Percentiles rank a stretch among this genome's conserved stretches.
phyloP scores from a whole-genome alignment of 1,139 yeast species.

The Pichia sp. region DNA sequence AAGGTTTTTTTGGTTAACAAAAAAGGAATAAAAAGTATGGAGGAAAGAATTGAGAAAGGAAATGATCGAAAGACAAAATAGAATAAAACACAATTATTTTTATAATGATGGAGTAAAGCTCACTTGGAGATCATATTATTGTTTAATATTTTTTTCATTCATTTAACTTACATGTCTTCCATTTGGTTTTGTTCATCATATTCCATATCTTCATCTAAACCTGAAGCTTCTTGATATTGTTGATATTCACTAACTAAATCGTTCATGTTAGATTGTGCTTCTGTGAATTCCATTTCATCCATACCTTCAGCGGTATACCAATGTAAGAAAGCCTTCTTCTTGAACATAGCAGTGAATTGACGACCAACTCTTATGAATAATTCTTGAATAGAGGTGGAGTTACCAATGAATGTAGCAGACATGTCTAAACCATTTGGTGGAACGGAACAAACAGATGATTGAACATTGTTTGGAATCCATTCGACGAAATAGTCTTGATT shows the following conservation, averaged over 20 bases:
- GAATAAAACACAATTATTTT: not conserved
- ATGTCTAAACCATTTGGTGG: slow-evolving; percentile 84
- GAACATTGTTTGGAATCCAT: slow-evolving; percentile 97
- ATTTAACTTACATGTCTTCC: slow-evolving; percentile 41
- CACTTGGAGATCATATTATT: not conserved
- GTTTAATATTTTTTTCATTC: slow-evolving; percentile 5
- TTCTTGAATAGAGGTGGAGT: slow-evolving; percentile 90
- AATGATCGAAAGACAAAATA: slow-evolving; percentile 4
- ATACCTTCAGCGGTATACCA: slow-evolving; percentile 96
- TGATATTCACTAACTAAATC: slow-evolving; percentile 89
- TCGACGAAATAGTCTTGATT: slow-evolving; percentile 84
- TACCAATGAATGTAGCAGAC: slow-evolving; percentile 91
- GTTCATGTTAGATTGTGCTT: slow-evolving; percentile 82
- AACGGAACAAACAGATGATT: slow-evolving; percentile 88
- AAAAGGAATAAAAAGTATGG: slow-evolving; percentile 9
- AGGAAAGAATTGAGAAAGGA: slow-evolving; percentile 3
- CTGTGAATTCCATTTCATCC: slow-evolving; percentile 93
- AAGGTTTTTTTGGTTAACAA: slow-evolving; percentile 1
- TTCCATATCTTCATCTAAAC: slow-evolving; percentile 70
- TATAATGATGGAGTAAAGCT: too few relatives aligned
- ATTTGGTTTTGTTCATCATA: slow-evolving; percentile 63
- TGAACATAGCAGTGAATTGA: slow-evolving; percentile 89
- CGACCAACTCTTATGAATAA: slow-evolving; percentile 86
- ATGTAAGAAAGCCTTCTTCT: slow-evolving; percentile 92
- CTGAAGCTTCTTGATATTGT: slow-evolving; percentile 85